Evolutionary conservation across 495 filamentous ascomycete species (phyloP), one percentile per base, ranked within the genome.

Genomic region (Podospora pseudoanserina): DNA sequence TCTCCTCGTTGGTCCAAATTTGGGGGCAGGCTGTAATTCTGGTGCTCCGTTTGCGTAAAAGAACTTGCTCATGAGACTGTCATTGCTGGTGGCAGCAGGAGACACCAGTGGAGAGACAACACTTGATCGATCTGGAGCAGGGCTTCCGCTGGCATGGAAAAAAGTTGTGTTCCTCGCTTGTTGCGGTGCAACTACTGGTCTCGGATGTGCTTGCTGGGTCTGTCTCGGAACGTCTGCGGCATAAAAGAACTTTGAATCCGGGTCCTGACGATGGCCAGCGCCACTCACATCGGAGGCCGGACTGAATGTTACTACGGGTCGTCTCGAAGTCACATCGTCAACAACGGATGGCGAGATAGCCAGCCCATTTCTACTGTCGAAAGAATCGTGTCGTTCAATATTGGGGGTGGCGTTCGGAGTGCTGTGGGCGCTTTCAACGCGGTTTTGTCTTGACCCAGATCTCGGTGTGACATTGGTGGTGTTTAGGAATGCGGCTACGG

Each of bases 221-320:
- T 58, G 55, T 58, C 55, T 87, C n/a, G 67, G 70, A n/a, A 84
- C 87, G 68, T 92, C 89, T 71, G 85, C 86, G 7, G 90, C 91
- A 77, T 91, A 90, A 73, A 94, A 93, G 80, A 94, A 93, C 77
- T 88, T 89, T 34, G 89, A 86, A 4, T 86, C 83, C 0, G 64
- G 39, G 30, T 76, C 66, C 57, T 68, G 69, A n/a, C 74, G 74
- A 18, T 75, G 60, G 0, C 63, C 73, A 16, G 5, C 30, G 20
- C 71, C 71, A 2, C 72, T 72, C 32, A 73, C 78, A 20, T 76
- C 74, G 20, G 73, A 63, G n/a, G 71, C 32, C 0, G 80, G 71
- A 56, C 68, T 75, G 27, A 83, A 78, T 39, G 76, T 78, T 60
- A 77, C 74, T 0, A 68, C 62, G 4, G 72, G 72, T 19, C 71